phyloP scores from a whole-genome alignment of 2,329 filamentous ascomycete species.

The Trichoderma gracile region DNA sequence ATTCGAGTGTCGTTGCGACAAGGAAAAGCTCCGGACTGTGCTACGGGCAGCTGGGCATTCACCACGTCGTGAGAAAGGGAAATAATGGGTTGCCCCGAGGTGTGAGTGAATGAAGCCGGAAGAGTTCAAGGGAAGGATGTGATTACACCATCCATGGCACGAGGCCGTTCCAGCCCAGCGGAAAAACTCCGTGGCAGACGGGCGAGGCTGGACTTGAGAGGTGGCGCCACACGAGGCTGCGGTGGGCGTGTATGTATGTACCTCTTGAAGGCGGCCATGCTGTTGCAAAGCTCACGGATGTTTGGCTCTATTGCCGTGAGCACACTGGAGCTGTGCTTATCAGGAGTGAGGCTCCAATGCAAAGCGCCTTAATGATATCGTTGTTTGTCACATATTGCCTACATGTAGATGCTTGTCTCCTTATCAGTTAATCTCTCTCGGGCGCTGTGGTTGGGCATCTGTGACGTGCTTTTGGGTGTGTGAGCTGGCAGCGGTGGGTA shows the following conservation, averaged over 20 bases:
- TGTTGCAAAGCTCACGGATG: too few relatives aligned
- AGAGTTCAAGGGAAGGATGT: neutral
- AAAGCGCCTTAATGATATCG: too few relatives aligned
- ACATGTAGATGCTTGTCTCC: neutral
- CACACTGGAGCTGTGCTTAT: too few relatives aligned
- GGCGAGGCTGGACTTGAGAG: neutral
- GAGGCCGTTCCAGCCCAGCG: neutral
- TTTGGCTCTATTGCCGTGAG: too few relatives aligned
- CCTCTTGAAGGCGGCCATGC: too few relatives aligned
- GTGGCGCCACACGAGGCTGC: slow-evolving; percentile 19
- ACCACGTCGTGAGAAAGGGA: too few relatives aligned
- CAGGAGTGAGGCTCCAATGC: too few relatives aligned
- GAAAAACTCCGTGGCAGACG: neutral
- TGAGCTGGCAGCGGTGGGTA: slow-evolving; percentile 21
- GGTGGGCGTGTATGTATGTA: neutral
- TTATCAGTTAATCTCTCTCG: neutral
- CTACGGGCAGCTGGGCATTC: neutral
- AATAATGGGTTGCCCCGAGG: neutral
- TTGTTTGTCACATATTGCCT: too few relatives aligned
- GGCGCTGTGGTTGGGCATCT: slow-evolving; percentile 22
- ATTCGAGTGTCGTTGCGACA: neutral
- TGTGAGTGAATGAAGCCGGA: neutral
- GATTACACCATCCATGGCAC: too few relatives aligned
- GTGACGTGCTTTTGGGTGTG: slow-evolving; percentile 22
- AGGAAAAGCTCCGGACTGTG: neutral